phyloP scores from a whole-genome alignment of 768 basidiomycete genomes.

The Pisolithus tinctorius region DNA sequence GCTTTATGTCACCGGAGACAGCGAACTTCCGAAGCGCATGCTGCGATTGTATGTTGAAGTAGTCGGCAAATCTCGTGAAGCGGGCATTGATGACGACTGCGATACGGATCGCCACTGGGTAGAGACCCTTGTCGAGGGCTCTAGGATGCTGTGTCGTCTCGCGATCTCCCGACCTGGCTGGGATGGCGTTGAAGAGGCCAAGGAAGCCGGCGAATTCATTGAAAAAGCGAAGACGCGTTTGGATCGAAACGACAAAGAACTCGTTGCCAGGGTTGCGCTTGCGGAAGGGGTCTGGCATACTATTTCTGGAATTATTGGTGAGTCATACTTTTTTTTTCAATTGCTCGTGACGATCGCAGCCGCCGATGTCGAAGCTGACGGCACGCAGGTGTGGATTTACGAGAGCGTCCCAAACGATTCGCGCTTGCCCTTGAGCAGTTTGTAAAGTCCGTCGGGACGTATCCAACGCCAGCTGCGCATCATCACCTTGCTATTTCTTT shows the following conservation, averaged over 20 bases:
- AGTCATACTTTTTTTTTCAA: conserved; percentile 4
- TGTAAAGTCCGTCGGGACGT: conserved; percentile 37
- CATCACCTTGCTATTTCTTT: conserved; percentile 80
- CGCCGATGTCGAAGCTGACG: not conserved
- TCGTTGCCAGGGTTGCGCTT: conserved; percentile 54
- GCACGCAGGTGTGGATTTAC: conserved; percentile 55
- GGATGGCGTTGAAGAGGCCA: conserved; percentile 51
- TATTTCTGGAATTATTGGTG: conserved; percentile 66
- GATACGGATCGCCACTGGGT: conserved; percentile 74
- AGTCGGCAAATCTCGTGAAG: conserved; percentile 73
- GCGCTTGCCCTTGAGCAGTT: conserved; percentile 49
- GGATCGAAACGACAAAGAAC: conserved; percentile 38
- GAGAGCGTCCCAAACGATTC: conserved; percentile 54
- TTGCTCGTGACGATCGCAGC: not conserved
- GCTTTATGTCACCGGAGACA: conserved; percentile 54
- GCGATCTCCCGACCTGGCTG: conserved; percentile 28
- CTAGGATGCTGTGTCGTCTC: conserved; percentile 64
- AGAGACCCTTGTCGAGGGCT: conserved; percentile 68
- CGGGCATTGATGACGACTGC: conserved; percentile 35
- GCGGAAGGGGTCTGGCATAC: conserved; percentile 72
- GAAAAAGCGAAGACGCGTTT: conserved; percentile 54
- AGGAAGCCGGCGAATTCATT: conserved; percentile 57
- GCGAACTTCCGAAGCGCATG: conserved; percentile 61
- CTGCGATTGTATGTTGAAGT: conserved; percentile 79
- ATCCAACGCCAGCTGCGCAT: conserved; percentile 51